Conservation (phyloP, 2,329 filamentous ascomycete genomes). For the Neoscytalidium dimidiatum region DNA sequence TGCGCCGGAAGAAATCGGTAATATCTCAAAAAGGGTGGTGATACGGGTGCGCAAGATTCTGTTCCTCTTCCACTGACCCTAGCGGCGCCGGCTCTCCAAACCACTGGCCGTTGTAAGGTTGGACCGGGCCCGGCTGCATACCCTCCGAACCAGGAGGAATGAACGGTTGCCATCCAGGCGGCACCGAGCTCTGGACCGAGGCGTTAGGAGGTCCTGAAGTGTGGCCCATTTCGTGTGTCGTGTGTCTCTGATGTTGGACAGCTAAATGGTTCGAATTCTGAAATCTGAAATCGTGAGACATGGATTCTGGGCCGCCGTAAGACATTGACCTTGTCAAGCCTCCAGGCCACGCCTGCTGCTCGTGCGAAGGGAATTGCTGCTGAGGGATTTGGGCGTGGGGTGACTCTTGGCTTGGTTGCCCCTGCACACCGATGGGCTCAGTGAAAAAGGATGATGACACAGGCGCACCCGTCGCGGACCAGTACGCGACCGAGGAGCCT, state of each 20-base stretch:
- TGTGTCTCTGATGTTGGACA: neutral
- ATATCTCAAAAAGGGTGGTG: constrained; percentile 15
- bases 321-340: constrained; percentile 39
- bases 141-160: neutral
- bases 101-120: constrained; percentile 14
- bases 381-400: constrained; percentile 33
- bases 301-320: constrained; percentile 40
- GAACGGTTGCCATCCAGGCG: constrained; percentile 4
- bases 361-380: constrained; percentile 38
- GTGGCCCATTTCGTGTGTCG: neutral
- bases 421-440: constrained; percentile 32
- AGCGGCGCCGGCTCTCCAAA: neutral
- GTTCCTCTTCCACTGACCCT: constrained; percentile 17
- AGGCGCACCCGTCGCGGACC: constrained; percentile 35
- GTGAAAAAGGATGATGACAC: constrained; percentile 34
- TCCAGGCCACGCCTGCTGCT: constrained; percentile 31
- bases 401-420: constrained; percentile 38
- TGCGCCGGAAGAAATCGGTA: constrained; percentile 8
- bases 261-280: constrained; percentile 1
- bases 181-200: neutral
- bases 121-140: constrained; percentile 10
- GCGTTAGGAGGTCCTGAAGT: neutral
- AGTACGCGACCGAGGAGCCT: constrained; percentile 15
- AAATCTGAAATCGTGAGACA: constrained; percentile 33
- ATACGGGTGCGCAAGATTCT: constrained; percentile 1